Conservation (phyloP, 2,329 filamentous ascomycete species). For the Pseudopithomyces maydicus region DNA sequence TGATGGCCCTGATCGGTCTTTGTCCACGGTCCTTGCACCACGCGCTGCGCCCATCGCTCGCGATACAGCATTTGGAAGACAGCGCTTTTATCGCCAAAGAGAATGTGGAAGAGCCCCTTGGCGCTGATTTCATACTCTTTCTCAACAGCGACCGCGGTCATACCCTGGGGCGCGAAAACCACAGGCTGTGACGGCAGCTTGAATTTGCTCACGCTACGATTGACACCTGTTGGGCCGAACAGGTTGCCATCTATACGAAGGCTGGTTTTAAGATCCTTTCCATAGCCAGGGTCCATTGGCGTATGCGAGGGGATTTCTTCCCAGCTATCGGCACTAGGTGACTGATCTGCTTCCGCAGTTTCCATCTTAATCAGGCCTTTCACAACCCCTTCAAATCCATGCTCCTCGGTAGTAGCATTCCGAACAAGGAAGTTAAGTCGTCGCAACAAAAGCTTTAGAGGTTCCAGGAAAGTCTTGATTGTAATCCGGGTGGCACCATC, state of each 20-base stretch:
- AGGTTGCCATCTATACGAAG: slow-evolving; percentile 68
- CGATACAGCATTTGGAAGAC: slow-evolving; percentile 91
- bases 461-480: slow-evolving; percentile 91
- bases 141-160: slow-evolving; percentile 76
- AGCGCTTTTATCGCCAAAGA: slow-evolving; percentile 95
- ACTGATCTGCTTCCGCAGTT: slow-evolving; percentile 57
- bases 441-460: slow-evolving; percentile 78
- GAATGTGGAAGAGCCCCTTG: slow-evolving; percentile 92
- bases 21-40: slow-evolving; percentile 86
- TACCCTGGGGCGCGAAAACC: slow-evolving; percentile 80
- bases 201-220: slow-evolving; percentile 68
- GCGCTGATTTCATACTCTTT: slow-evolving; percentile 88
- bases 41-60: slow-evolving; percentile 59
- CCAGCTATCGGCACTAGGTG: slow-evolving; percentile 86
- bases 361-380: slow-evolving; percentile 77
- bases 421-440: slow-evolving; percentile 85
- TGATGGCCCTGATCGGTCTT: slow-evolving; percentile 72
- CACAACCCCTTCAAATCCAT: slow-evolving; percentile 73
- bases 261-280: slow-evolving; percentile 59
- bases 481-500: slow-evolving; percentile 75
- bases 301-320: slow-evolving; percentile 73
- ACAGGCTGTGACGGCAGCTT: slow-evolving; percentile 82
- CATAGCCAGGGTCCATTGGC: slow-evolving; percentile 60
- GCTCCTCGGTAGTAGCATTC: slow-evolving; percentile 74
- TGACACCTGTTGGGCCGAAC: slow-evolving; percentile 51